A percentile compares a stretch with the other conserved stretches of the same genome.
phyloP scores from a whole-genome alignment of 805 yeast species.

The Candida dendrica region DNA sequence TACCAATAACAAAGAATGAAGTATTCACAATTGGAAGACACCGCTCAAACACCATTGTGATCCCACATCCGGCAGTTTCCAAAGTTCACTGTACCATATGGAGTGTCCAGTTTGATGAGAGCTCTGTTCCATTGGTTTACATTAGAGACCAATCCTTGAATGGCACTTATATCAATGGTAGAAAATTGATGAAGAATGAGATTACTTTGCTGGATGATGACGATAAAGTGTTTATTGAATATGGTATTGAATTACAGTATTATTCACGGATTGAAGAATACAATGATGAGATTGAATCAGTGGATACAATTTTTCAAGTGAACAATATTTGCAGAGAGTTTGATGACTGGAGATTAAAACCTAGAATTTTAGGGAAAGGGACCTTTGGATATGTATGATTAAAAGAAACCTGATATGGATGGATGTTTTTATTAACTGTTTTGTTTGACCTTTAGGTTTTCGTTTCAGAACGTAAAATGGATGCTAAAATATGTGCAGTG shows the following conservation, averaged over 20 bases:
- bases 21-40: slow-evolving; percentile 39
- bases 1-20: slow-evolving; percentile 23
- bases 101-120: slow-evolving; percentile 43
- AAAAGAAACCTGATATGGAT: too few relatives aligned
- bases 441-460: slow-evolving; percentile 25
- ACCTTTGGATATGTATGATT: slow-evolving; percentile 52
- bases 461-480: slow-evolving; percentile 23
- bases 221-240: slow-evolving; percentile 33
- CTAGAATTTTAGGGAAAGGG: slow-evolving; percentile 43
- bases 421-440: too few relatives aligned
- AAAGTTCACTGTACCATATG: slow-evolving; percentile 40
- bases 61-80: slow-evolving; percentile 35
- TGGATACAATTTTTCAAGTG: slow-evolving; percentile 11
- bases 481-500: slow-evolving; percentile 37
- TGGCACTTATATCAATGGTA: slow-evolving; percentile 41
- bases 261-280: slow-evolving; percentile 8
- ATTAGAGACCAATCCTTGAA: slow-evolving; percentile 44
- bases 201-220: slow-evolving; percentile 27
- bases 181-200: slow-evolving; percentile 22
- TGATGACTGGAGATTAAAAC: slow-evolving; percentile 34
- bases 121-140: slow-evolving; percentile 39
- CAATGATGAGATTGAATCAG: slow-evolving; percentile 7
- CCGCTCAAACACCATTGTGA: slow-evolving; percentile 22
- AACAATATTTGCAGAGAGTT: slow-evolving; percentile 17
- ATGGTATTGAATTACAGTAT: slow-evolving; percentile 20